Conservation (phyloP, 2,329 filamentous ascomycete species). For the Sarocladium brachiariae region DNA sequence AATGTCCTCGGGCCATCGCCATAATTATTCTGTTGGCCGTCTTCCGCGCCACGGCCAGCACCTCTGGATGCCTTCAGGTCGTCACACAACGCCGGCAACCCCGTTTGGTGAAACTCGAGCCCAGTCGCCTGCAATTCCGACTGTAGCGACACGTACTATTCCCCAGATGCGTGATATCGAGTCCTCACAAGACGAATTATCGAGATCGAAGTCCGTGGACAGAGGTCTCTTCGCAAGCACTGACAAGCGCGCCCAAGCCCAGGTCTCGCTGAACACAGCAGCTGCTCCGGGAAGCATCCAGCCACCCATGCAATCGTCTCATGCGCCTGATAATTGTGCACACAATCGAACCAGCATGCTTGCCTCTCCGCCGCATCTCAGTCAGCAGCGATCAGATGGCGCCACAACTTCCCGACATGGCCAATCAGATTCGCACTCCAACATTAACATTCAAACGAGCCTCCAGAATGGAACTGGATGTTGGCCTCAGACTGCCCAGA, state of each 20-base stretch:
- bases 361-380: slow-evolving; percentile 32
- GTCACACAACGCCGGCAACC: neutral
- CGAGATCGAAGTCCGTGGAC: slow-evolving; percentile 58
- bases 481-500: slow-evolving; percentile 13
- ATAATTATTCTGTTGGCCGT: slow-evolving; percentile 38
- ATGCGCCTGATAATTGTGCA: slow-evolving; percentile 15
- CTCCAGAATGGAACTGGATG: slow-evolving; percentile 7
- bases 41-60: slow-evolving; percentile 36
- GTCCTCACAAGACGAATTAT: slow-evolving; percentile 34
- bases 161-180: slow-evolving; percentile 23
- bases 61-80: slow-evolving; percentile 18
- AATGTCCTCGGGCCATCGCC: slow-evolving; percentile 28
- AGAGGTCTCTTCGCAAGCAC: slow-evolving; percentile 49
- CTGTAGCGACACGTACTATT: neutral
- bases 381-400: slow-evolving; percentile 26
- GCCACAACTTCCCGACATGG: slow-evolving; percentile 34
- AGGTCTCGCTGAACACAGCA: slow-evolving; percentile 56
- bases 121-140: neutral
- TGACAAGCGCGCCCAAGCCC: slow-evolving; percentile 59
- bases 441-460: slow-evolving; percentile 31
- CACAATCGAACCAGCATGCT: slow-evolving; percentile 19
- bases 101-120: neutral
- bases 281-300: slow-evolving; percentile 55
- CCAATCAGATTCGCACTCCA: slow-evolving; percentile 36
- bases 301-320: slow-evolving; percentile 13